Evolutionary conservation across 2,329 filamentous ascomycete genomes (phyloP), one percentile per base, ranked within the genome.

Genomic region (Aureobasidium sp.): DNA sequence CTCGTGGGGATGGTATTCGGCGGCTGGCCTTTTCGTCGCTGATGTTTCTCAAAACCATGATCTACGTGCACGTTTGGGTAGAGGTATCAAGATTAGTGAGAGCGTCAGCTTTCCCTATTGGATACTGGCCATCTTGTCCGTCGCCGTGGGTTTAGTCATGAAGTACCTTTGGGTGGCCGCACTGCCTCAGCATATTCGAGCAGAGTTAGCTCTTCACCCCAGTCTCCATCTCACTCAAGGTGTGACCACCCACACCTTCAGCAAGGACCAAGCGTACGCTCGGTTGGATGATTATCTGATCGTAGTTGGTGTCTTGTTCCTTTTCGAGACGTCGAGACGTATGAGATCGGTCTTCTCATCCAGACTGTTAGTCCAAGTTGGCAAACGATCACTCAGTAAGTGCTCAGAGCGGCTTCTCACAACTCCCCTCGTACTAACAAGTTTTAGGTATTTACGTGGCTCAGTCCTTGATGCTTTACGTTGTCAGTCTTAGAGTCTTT

Each of bases 1-100:
- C 15, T 66, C 67, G 7, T 71, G 69, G 69, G 69, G 69, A 25
- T 71, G 69, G 69, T 70, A 69, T 55, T 66, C 65, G 32, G 67
- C 67, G 7, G 67, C 65, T 15, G 68, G 68, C 11, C 63, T 71
- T 13, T 50, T 70, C 6, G 62, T 71, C 36, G 68, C 69, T 25
- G 67, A 69, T 59, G 49, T 67, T 21, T 63, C 66, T 5, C 65
- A 64, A 27, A 66, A 65, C 41, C 53, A 67, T 1, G 61, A 53
- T 5, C 58, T 70, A 36, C 62, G 64, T n/a, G 44, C 45, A 10
- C 66, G 65, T 16, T 44, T 71, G 7, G 64, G 63, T 21, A n/a
- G 55, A 29, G 69, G 69, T 9, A 21, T 69, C 15, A 65, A 62
- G 39, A 53, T 71, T 25, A 62, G 44, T 3, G 63, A 66, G 16